Conservation (phyloP, 768 basidiomycete genomes). For the Boletus reticulatus region DNA sequence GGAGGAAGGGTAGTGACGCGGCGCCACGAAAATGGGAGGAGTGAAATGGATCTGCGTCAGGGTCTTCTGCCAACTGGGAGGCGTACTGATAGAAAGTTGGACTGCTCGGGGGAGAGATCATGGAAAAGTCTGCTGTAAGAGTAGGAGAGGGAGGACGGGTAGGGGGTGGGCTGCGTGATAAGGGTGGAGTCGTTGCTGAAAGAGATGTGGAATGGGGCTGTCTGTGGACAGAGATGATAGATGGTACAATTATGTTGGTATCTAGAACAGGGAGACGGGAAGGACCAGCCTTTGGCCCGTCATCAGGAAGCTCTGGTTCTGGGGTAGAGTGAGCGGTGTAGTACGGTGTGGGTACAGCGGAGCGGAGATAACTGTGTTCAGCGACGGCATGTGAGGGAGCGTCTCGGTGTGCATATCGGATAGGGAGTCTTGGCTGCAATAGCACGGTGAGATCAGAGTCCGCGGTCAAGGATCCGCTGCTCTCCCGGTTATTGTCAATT, state of each 20-base stretch:
- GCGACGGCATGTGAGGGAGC: conserved; percentile 4
- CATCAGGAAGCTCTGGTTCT: conserved; percentile 20
- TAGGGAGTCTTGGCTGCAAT: conserved; percentile 6
- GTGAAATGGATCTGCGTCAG: conserved; percentile 22
- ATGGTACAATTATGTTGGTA: conserved; percentile 14
- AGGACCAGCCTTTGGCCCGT: conserved; percentile 24
- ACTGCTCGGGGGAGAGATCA: conserved; percentile 42
- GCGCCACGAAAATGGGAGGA: conserved; percentile 20
- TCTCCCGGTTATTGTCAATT: background rate
- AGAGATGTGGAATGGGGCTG: conserved; percentile 28
- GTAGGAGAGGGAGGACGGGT: conserved; percentile 44
- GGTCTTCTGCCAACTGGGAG: conserved; percentile 24
- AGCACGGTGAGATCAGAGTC: conserved; percentile 24
- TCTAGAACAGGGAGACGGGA: conserved; percentile 26
- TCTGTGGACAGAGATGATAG: conserved; percentile 1
- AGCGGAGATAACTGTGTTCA: conserved; percentile 19
- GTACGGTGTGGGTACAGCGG: conserved; percentile 29
- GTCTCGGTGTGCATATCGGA: conserved; percentile 14
- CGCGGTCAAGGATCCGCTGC: conserved; percentile 14
- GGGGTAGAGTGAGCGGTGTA: conserved; percentile 33
- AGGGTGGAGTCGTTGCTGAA: conserved; percentile 26
- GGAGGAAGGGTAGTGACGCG: conserved; percentile 32
- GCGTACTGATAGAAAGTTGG: conserved; percentile 33
- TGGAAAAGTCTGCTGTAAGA: conserved; percentile 45
- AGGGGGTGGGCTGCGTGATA: conserved; percentile 5